Conservation (phyloP, 495 filamentous ascomycete genomes). For the Aspergillus sclerotioniger region DNA sequence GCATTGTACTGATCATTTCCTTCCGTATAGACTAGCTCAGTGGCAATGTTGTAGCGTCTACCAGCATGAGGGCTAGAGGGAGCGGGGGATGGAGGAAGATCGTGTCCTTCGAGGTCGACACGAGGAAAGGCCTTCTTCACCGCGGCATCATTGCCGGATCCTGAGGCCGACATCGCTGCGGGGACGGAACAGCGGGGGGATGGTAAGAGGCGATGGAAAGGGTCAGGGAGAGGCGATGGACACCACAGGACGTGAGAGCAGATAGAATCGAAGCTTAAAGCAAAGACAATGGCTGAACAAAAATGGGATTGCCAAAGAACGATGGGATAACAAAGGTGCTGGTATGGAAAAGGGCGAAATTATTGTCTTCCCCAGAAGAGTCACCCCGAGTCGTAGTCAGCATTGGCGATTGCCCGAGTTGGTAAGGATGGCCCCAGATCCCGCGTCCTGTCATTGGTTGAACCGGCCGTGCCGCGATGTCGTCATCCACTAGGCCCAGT, state of each 20-base stretch:
- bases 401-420: constrained; percentile 4
- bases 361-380: constrained; percentile 20
- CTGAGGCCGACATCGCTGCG: constrained; percentile 50
- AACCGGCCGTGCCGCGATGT: constrained; percentile 13
- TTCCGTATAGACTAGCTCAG: constrained; percentile 94
- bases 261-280: not conserved
- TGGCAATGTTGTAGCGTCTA: constrained; percentile 85
- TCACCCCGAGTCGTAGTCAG: constrained; percentile 12
- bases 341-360: constrained; percentile 5
- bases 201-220: constrained; percentile 4
- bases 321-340: constrained; percentile 1
- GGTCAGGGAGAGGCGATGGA: not conserved
- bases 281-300: not conserved
- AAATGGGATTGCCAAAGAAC: not conserved
- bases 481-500: constrained; percentile 22
- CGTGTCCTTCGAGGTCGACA: constrained; percentile 82
- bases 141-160: constrained; percentile 35
- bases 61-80: constrained; percentile 87
- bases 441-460: constrained; percentile 12
- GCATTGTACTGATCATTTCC: constrained; percentile 93
- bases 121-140: constrained; percentile 70
- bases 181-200: constrained; percentile 23
- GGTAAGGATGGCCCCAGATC: constrained; percentile 11
- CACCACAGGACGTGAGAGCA: not conserved
- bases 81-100: constrained; percentile 90